These are phyloP conservation scores for Aspergillus fructus DNA, from an alignment of 2,329 filamentous ascomycete species.

Conservation along the genomic window DNA sequence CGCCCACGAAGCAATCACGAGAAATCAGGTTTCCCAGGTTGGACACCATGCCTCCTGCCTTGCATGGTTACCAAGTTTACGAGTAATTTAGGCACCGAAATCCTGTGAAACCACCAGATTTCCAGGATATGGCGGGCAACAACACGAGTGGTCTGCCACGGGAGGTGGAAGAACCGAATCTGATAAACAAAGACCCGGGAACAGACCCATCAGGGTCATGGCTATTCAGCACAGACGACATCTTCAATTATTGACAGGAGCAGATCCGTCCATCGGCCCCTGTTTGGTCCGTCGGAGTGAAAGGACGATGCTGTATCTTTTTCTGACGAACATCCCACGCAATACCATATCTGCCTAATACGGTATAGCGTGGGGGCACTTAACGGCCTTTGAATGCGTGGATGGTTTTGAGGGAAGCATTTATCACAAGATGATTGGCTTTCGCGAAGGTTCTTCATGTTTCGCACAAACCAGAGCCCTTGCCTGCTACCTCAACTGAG, in stretches of 20 bases:
- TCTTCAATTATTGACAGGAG: not conserved
- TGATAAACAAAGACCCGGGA: not conserved
- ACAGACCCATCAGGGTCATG: not conserved
- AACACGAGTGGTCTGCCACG: not conserved
- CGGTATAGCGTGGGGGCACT: conserved; percentile 25
- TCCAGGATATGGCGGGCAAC: not conserved
- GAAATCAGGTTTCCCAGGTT: not conserved
- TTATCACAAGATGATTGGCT: not conserved
- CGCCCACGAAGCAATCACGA: not conserved
- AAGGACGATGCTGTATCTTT: not conserved
- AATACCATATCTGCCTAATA: conserved; percentile 3
- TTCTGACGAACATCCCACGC: conserved; percentile 1
- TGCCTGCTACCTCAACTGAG: not conserved
- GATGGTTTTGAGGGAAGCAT: not conserved
- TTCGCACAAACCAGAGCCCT: not conserved
- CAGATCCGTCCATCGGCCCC: not conserved
- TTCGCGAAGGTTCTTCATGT: conserved; percentile 1
- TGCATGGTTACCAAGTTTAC: too few species aligned
- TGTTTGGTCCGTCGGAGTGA: not conserved
- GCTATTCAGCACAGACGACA: not conserved
- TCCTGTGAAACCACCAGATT: not conserved
- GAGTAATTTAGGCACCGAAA: not conserved
- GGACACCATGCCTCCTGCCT: not conserved
- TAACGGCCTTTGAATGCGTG: not conserved
- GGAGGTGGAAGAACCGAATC: not conserved